phyloP scores from a whole-genome alignment of 768 basidiomycete genomes.

The Pholiota conissans region DNA sequence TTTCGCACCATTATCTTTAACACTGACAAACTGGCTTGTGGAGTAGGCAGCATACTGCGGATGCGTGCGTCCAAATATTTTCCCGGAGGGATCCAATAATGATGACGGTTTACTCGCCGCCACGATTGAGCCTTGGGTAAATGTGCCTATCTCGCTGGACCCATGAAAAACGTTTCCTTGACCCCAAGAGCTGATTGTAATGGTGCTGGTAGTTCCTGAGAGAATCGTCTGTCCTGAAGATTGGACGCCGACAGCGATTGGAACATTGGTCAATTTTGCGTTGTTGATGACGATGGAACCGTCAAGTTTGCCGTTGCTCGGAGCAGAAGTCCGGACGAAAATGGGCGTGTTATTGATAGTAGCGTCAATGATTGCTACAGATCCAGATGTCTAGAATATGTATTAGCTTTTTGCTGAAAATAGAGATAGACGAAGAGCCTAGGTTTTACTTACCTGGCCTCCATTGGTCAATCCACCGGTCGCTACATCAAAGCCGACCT shows the following conservation, averaged over 20 bases:
- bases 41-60: slow-evolving; percentile 70
- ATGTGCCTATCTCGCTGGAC: slow-evolving; percentile 38
- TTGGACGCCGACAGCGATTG: slow-evolving; percentile 55
- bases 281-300: slow-evolving; percentile 72
- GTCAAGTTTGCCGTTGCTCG: slow-evolving; percentile 45
- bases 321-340: slow-evolving; percentile 53
- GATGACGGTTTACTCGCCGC: slow-evolving; percentile 53
- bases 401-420: not conserved
- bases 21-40: slow-evolving; percentile 68
- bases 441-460: slow-evolving; percentile 39
- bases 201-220: slow-evolving; percentile 27
- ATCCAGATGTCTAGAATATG: slow-evolving; percentile 48
- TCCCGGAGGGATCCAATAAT: slow-evolving; percentile 56
- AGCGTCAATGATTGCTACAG: slow-evolving; percentile 65
- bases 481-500: slow-evolving; percentile 58
- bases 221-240: slow-evolving; percentile 51
- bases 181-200: slow-evolving; percentile 65
- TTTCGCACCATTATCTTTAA: slow-evolving; percentile 66
- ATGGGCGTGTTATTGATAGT: slow-evolving; percentile 59
- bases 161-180: slow-evolving; percentile 76
- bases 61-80: slow-evolving; percentile 61
- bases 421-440: too few relatives aligned
- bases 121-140: slow-evolving; percentile 50
- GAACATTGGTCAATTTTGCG: slow-evolving; percentile 57
- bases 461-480: slow-evolving; percentile 45